Percentiles rank a stretch among this genome's conserved stretches.
These are phyloP conservation scores for Penicillium olsonii DNA, from an alignment of 2,329 filamentous ascomycete genomes.

Conservation along the genomic window DNA sequence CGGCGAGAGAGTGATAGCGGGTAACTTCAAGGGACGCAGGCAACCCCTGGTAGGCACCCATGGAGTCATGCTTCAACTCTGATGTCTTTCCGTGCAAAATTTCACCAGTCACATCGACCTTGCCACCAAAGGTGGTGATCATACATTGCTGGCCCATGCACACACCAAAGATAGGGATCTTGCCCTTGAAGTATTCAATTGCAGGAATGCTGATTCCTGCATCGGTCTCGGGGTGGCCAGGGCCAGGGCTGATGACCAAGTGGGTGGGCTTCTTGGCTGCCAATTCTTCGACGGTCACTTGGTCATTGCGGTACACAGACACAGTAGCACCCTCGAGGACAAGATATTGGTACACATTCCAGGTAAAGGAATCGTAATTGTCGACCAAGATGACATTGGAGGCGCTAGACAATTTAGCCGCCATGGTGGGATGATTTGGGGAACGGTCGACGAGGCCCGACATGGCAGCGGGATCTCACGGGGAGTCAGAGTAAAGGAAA, in stretches of 20 bases:
- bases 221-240: constrained; percentile 87
- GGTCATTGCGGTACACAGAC: constrained; percentile 87
- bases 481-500: neutral
- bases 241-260: constrained; percentile 90
- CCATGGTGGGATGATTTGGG: constrained; percentile 73
- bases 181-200: constrained; percentile 87
- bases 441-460: constrained; percentile 73
- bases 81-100: constrained; percentile 98
- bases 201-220: constrained; percentile 91
- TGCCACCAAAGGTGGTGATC: constrained; percentile 87
- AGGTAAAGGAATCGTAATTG: constrained; percentile 99
- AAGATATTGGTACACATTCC: constrained; percentile 99
- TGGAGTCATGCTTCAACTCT: constrained; percentile 80
- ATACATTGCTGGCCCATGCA: constrained; percentile 99
- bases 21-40: constrained; percentile 82
- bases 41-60: constrained; percentile 87
- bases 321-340: constrained; percentile 93
- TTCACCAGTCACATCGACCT: constrained; percentile 89
- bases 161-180: constrained; percentile 93
- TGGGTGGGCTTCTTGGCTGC: constrained; percentile 85
- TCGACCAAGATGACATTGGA: constrained; percentile 94
- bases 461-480: constrained; percentile 25
- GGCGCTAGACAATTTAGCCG: constrained; percentile 72
- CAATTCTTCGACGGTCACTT: constrained; percentile 81
- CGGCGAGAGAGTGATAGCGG: constrained; percentile 92